Conservation (phyloP, 2,329 filamentous ascomycete species). For the Ascochyta clinopodiicola region DNA sequence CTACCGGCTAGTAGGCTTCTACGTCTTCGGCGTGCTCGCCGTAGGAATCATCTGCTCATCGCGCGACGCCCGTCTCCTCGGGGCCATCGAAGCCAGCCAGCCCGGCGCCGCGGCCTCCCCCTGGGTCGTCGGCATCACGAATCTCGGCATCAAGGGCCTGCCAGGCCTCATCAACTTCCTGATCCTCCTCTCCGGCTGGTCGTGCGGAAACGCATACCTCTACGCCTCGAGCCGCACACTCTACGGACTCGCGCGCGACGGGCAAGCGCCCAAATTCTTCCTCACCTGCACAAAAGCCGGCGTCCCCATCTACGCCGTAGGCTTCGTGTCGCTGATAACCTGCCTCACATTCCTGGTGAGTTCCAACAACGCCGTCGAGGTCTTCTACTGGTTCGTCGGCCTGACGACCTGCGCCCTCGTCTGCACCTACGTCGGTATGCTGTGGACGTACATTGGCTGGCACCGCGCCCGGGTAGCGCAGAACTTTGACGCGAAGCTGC, state of each 20-base stretch:
- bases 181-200: conserved; percentile 70
- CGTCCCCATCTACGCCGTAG: conserved; percentile 60
- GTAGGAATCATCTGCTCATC: conserved; percentile 67
- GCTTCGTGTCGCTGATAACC: conserved; percentile 52
- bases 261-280: conserved; percentile 70
- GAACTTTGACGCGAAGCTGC: conserved; percentile 2
- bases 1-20: conserved; percentile 68
- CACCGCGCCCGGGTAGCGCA: conserved; percentile 15
- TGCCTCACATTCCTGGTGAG: conserved; percentile 57
- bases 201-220: conserved; percentile 62
- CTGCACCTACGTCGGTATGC: conserved; percentile 16
- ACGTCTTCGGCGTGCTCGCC: conserved; percentile 63
- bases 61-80: conserved; percentile 48
- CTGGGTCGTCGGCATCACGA: conserved; percentile 58
- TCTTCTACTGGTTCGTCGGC: conserved; percentile 75
- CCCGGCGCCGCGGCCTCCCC: conserved; percentile 61
- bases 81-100: conserved; percentile 59
- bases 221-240: conserved; percentile 61
- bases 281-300: conserved; percentile 65
- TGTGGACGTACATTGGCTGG: conserved; percentile 20
- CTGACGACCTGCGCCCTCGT: conserved; percentile 55
- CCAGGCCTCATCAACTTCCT: conserved; percentile 73
- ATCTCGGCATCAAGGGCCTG: conserved; percentile 61
- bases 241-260: conserved; percentile 64
- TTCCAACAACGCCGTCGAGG: conserved; percentile 48